A percentile compares a stretch with the other conserved stretches of the same genome.
These are phyloP conservation scores for Artemisia tridentata DNA, from an alignment of 129 eudicot species.

Conservation along the genomic window DNA sequence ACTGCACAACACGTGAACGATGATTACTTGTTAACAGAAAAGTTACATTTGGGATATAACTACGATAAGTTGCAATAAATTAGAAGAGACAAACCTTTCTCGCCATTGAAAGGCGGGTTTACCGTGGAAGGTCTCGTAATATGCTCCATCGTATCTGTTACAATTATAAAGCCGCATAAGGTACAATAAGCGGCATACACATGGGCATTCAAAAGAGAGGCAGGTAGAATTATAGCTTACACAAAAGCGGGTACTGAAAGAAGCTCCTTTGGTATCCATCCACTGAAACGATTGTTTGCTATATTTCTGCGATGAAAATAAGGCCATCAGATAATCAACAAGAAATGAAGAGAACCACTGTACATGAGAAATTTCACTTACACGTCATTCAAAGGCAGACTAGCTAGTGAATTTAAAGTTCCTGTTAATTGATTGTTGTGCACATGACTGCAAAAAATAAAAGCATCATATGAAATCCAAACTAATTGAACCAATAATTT, in stretches of 20 bases:
- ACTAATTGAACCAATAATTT: not conserved
- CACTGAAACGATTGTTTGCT: slow-evolving; percentile 84
- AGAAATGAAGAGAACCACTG: not conserved
- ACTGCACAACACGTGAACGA: slow-evolving; percentile 36
- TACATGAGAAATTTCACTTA: slow-evolving; percentile 43
- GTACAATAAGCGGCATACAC: not conserved
- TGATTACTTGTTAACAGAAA: not conserved
- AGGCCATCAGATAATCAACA: slow-evolving; percentile 9
- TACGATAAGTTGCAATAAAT: not conserved
- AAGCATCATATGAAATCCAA: slow-evolving; percentile 22
- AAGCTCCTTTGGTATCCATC: slow-evolving; percentile 92
- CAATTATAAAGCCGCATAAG: not conserved
- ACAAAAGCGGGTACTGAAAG: slow-evolving; percentile 62
- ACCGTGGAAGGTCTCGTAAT: slow-evolving; percentile 46
- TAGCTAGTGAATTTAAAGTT: slow-evolving; percentile 53
- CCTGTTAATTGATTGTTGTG: slow-evolving; percentile 93
- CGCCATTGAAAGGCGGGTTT: slow-evolving; percentile 45
- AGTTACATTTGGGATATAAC: not conserved
- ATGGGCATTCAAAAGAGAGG: not conserved
- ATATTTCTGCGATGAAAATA: slow-evolving; percentile 57
- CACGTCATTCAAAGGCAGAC: slow-evolving; percentile 77
- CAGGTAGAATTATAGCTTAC: slow-evolving; percentile 41
- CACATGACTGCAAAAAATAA: slow-evolving; percentile 57
- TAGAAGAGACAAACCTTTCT: slow-evolving; percentile 47
- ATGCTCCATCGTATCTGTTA: slow-evolving; percentile 70